These are phyloP conservation scores for Eragrostis curvula DNA, from an alignment of 176 grass and related monocot species.

Conservation along the genomic window DNA sequence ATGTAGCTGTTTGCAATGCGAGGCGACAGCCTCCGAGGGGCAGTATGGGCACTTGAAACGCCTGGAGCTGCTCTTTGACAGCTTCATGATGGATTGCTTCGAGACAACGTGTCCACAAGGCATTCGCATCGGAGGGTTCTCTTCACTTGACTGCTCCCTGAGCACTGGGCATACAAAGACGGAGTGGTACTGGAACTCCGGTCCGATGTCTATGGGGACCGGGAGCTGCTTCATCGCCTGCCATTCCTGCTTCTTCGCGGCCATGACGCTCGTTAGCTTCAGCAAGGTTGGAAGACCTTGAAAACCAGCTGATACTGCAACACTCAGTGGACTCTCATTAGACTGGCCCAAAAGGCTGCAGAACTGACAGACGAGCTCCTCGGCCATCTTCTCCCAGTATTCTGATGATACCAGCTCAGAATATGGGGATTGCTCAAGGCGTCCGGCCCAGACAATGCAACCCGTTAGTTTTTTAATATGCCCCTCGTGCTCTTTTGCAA, in stretches of 20 bases:
- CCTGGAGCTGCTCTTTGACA: slow-evolving; percentile 85
- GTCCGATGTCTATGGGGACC: slow-evolving; percentile 70
- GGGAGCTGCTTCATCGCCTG: slow-evolving; percentile 92
- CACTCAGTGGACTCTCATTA: slow-evolving; percentile 58
- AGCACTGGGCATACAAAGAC: slow-evolving; percentile 93
- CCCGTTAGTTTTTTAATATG: slow-evolving; percentile 78
- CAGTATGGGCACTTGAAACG: slow-evolving; percentile 95
- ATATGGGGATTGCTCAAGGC: slow-evolving; percentile 85
- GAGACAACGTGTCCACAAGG: slow-evolving; percentile 87
- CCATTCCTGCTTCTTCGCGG: slow-evolving; percentile 86
- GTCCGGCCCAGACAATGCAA: slow-evolving; percentile 70
- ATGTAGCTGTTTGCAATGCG: slow-evolving; percentile 83
- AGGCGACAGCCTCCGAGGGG: slow-evolving; percentile 58
- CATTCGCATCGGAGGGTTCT: slow-evolving; percentile 97
- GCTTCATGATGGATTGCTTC: slow-evolving; percentile 79
- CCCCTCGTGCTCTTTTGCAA: slow-evolving; percentile 51
- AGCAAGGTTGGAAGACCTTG: slow-evolving; percentile 83
- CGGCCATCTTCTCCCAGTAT: slow-evolving; percentile 70
- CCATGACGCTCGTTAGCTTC: slow-evolving; percentile 76
- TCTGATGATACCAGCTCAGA: slow-evolving; percentile 59
- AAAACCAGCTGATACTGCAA: slow-evolving; percentile 70
- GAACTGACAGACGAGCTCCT: slow-evolving; percentile 79
- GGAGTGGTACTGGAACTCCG: slow-evolving; percentile 83
- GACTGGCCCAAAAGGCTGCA: slow-evolving; percentile 76
- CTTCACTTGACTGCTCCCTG: slow-evolving; percentile 75